Conservation (phyloP, 139 green algal genomes). For the Gonium pectorale region DNA sequence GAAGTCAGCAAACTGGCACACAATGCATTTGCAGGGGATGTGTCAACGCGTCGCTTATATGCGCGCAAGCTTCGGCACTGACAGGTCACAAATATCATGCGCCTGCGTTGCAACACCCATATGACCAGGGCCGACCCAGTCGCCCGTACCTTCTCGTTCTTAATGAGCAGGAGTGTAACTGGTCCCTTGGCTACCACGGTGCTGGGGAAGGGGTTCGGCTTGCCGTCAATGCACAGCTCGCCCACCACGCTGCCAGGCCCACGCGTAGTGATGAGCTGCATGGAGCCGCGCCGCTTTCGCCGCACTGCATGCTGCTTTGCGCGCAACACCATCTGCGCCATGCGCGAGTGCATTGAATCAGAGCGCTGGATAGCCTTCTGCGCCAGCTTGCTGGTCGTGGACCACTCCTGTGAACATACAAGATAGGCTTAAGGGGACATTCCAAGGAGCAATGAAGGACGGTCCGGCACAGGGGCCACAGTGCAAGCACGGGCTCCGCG, state of each 20-base stretch:
- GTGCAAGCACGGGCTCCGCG: no score
- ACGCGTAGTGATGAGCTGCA: conserved; percentile 44
- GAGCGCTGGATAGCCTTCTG: conserved; percentile 45
- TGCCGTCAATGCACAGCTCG: conserved; percentile 41
- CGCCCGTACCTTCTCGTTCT: conserved; percentile 44
- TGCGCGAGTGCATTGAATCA: conserved; percentile 49
- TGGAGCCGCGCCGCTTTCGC: conserved; percentile 29
- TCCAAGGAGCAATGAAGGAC: no score
- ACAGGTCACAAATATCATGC: no score
- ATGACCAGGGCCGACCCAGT: no score
- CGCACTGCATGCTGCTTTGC: conserved; percentile 48
- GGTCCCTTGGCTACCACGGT: conserved; percentile 41
- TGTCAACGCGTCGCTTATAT: no score
- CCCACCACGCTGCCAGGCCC: conserved; percentile 40
- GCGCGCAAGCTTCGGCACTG: no score
- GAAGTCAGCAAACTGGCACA: background rate
- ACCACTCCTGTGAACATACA: conserved; percentile 41
- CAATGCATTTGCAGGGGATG: no score
- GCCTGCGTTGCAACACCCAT: no score
- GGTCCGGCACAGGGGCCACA: no score
- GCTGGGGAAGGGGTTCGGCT: conserved; percentile 28
- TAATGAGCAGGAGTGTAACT: conserved; percentile 36
- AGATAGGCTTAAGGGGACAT: no score
- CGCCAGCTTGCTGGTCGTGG: conserved; percentile 38
- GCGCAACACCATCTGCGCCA: conserved; percentile 45